Base-by-base conservation (phyloP, 805 yeast species). In the Wickerhamomyces bovis region DNA sequence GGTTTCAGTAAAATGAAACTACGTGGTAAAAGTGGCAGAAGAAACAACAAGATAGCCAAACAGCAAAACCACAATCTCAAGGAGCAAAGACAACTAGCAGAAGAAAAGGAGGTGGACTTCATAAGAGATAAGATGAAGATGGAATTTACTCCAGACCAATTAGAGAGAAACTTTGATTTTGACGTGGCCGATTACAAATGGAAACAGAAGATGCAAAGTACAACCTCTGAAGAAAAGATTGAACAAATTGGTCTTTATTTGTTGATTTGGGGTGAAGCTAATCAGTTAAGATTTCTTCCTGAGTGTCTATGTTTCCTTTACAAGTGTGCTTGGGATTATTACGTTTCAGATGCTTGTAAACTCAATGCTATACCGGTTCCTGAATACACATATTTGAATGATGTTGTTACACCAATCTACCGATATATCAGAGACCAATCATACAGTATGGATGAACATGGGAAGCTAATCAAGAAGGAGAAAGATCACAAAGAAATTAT, bases 231-330 rank as follows among this genome's bases (percentile, higher is more conserved):
- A 15, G 83, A 81, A 44, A 71, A 78, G 49, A 68, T 79, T 6
- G 69, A 73, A 23, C 96, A 89, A 52, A 55, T 89, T 11, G 82
- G 86, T 0, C 62, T 89, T 10, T 89, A 82, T 56, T 69, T 89
- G 15, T 64, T 87, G 52, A 78, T 87, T 53, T 89, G 97, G 97
- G 95, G 96, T 0, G 97, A 89, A 62, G 89, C 96, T 0, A 87
- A 86, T 57, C 90, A 88, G 55, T 61, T 87, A 1, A 71, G 96
- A 50, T 89, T 85, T 57, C 77, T 89, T 76, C 96, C 97, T 0
- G 97, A 89, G 60, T 87, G 95, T 57, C 61, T 89, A 20, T 88
- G 95, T 49, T 89, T 89, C 55, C 76, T 89, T 18, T 87, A 80
- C 66, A 86, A 88, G 58, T 84, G 95, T 58, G 88, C 95, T 38